A percentile compares a stretch with the other conserved stretches of the same genome.
These are phyloP conservation scores for Chenopodium berlandieri DNA, from an alignment of 148 eudicot species.

Conservation along the genomic window DNA sequence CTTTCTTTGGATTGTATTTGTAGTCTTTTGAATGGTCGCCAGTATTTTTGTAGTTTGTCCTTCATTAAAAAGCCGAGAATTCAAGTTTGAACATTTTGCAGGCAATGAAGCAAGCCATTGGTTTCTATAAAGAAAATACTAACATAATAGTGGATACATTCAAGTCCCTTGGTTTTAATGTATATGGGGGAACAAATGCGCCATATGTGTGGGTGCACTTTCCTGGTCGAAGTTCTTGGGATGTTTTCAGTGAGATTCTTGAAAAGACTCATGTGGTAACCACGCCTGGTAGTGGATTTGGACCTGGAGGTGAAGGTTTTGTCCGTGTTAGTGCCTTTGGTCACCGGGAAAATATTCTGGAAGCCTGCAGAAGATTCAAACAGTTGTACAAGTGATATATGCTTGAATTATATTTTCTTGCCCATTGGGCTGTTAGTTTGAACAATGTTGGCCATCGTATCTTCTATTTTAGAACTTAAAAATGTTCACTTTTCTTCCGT, in stretches of 20 bases:
- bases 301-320: conserved; percentile 87
- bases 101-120: conserved; percentile 86
- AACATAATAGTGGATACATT: conserved; percentile 78
- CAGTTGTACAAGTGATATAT: conserved; percentile 62
- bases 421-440: background rate
- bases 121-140: conserved; percentile 89
- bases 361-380: conserved; percentile 91
- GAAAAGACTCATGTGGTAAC: conserved; percentile 89
- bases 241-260: conserved; percentile 80
- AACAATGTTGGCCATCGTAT: background rate
- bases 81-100: conserved; percentile 29
- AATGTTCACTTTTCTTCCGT: background rate
- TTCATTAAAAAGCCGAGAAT: background rate
- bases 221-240: conserved; percentile 93
- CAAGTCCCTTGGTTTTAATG: conserved; percentile 79
- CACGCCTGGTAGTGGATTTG: conserved; percentile 89
- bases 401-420: background rate
- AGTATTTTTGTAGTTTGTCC: background rate
- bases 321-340: conserved; percentile 85
- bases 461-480: background rate
- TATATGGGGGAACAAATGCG: conserved; percentile 84
- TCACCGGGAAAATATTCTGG: conserved; percentile 74
- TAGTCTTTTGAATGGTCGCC: background rate
- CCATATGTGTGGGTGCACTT: conserved; percentile 96
- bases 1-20: background rate